These are phyloP conservation scores for Amanita jacksonii DNA, from an alignment of 768 basidiomycete species.

Conservation along the genomic window DNA sequence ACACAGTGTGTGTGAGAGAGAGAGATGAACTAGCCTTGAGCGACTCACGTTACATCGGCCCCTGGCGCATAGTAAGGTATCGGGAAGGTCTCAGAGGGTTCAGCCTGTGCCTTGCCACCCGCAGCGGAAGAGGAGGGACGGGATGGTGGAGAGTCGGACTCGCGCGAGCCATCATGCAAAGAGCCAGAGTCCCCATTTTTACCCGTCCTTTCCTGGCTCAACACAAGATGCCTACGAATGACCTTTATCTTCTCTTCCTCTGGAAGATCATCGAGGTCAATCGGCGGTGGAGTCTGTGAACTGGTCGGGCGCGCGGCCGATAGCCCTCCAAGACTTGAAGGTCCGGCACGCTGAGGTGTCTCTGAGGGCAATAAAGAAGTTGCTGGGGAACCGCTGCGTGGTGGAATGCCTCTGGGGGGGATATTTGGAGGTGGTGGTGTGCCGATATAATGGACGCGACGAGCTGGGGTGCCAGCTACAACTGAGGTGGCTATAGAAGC, in stretches of 20 bases:
- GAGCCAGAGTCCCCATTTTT: constrained; percentile 20
- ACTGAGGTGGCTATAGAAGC: constrained; percentile 24
- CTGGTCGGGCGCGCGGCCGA: constrained; percentile 17
- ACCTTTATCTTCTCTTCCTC: constrained; percentile 82
- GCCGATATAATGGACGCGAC: constrained; percentile 57
- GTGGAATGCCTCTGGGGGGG: constrained; percentile 23
- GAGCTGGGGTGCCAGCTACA: constrained; percentile 46
- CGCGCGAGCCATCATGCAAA: constrained; percentile 21
- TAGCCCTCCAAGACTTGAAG: constrained; percentile 23
- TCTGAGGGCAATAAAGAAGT: constrained; percentile 7
- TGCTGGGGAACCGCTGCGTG: constrained; percentile 11
- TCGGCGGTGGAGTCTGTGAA: constrained; percentile 20
- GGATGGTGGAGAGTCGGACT: constrained; percentile 15
- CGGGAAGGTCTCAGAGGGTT: constrained; percentile 59
- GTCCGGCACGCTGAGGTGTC: constrained; percentile 2
- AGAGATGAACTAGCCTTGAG: no score
- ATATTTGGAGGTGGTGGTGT: constrained; percentile 52
- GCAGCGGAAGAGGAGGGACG: constrained; percentile 17
- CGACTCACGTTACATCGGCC: constrained; percentile 84
- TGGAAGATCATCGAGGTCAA: constrained; percentile 47
- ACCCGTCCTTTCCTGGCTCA: constrained; percentile 67
- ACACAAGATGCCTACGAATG: constrained; percentile 71
- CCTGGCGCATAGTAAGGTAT: constrained; percentile 82
- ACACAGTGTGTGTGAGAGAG: no score
- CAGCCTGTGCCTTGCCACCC: constrained; percentile 12